These are phyloP conservation scores for Huntiella savannae DNA, from an alignment of 2,329 filamentous ascomycete species.

Conservation along the genomic window DNA sequence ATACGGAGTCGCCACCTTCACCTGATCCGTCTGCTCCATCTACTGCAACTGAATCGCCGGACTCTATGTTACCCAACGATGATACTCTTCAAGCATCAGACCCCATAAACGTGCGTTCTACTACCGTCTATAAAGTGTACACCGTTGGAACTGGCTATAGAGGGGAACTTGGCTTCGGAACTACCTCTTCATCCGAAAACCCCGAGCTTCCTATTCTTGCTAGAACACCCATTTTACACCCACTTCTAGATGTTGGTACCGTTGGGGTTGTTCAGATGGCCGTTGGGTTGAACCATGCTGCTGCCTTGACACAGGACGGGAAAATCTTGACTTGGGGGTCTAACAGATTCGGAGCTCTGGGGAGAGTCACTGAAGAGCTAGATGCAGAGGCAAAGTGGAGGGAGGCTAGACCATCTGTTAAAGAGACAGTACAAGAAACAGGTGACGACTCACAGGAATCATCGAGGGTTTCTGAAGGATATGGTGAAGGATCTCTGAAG, in stretches of 20 bases:
- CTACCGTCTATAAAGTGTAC: constrained; percentile 35
- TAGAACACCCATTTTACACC: constrained; percentile 25
- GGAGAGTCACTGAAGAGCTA: constrained; percentile 26
- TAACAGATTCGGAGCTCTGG: constrained; percentile 46
- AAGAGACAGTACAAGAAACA: not conserved
- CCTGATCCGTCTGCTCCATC: no score
- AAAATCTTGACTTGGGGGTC: constrained; percentile 47
- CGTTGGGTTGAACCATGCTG: constrained; percentile 43
- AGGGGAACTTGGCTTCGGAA: constrained; percentile 36
- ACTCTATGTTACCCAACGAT: no score
- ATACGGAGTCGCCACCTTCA: no score
- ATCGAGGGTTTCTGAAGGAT: not conserved
- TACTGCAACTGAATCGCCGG: no score
- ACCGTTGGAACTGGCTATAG: constrained; percentile 42
- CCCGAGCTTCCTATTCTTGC: constrained; percentile 15
- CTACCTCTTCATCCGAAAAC: constrained; percentile 35
- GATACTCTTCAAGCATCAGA: no score
- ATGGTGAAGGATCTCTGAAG: not conserved
- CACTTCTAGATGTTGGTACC: constrained; percentile 29
- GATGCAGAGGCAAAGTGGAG: not conserved
- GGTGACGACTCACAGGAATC: not conserved
- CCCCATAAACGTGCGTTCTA: constrained; percentile 18
- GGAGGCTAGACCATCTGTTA: not conserved
- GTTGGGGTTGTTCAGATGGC: constrained; percentile 42
- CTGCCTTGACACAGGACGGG: constrained; percentile 42